phyloP scores from a whole-genome alignment of 139 green algal genomes.

The Micractinium sp. region DNA sequence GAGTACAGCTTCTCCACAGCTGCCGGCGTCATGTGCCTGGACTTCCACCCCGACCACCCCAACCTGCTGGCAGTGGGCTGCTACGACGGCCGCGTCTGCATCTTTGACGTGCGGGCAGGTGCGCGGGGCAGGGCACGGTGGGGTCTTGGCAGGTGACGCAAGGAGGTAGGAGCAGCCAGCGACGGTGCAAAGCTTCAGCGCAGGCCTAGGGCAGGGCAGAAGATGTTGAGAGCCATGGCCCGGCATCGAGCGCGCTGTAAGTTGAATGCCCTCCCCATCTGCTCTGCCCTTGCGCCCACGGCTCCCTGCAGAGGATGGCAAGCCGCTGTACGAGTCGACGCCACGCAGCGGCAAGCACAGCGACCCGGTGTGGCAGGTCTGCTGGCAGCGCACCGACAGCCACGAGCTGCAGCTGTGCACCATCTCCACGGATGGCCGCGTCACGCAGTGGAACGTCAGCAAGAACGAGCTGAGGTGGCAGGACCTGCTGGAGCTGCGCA shows the following conservation, averaged over 20 bases:
- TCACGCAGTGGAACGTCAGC: conserved; percentile 87
- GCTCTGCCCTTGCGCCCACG: neutral
- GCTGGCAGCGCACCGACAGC: conserved; percentile 54
- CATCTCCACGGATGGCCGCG: conserved; percentile 76
- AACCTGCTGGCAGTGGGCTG: conserved; percentile 88
- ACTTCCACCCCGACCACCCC: conserved; percentile 87
- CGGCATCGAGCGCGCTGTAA: no score
- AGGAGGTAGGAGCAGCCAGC: neutral
- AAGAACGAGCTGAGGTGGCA: conserved; percentile 82
- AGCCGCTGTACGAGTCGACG: conserved; percentile 71
- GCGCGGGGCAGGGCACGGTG: neutral
- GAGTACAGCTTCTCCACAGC: conserved; percentile 82
- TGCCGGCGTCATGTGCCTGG: conserved; percentile 85
- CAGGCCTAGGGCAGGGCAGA: no score
- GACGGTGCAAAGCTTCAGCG: no score
- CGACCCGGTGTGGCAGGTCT: conserved; percentile 89
- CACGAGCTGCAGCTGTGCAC: conserved; percentile 77
- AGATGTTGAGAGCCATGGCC: no score
- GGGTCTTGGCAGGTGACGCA: neutral
- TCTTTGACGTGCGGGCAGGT: conserved; percentile 68
- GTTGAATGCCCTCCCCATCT: neutral
- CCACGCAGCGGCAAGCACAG: conserved; percentile 80
- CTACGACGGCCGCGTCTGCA: conserved; percentile 84
- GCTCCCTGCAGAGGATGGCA: conserved; percentile 1
- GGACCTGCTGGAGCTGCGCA: conserved; percentile 67